A percentile compares a stretch with the other conserved stretches of the same genome.
Evolutionary conservation across 371 early-diverging fungal genomes (phyloP).

Genomic region (Umbelopsis sp.): DNA sequence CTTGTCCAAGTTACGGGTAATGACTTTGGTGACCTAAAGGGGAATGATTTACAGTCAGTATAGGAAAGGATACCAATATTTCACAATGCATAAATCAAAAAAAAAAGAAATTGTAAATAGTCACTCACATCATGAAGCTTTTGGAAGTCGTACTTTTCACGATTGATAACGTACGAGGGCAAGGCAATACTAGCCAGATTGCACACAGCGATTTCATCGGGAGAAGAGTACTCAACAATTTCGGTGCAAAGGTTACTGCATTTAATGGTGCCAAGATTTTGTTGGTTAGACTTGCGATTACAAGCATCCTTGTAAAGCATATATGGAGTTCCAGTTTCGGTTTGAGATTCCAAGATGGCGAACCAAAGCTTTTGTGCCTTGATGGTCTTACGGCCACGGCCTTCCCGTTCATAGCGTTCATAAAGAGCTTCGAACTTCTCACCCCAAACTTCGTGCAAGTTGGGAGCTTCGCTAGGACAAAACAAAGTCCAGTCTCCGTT

Average conservation of each 20-base stretch:
- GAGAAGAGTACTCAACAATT: slow-evolving; percentile 95
- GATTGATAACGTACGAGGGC: slow-evolving; percentile 82
- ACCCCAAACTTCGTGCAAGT: slow-evolving; percentile 88
- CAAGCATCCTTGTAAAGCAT: slow-evolving; percentile 97
- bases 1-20: slow-evolving; percentile 92
- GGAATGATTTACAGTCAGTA: neutral
- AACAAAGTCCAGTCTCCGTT: slow-evolving; percentile 95
- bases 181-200: slow-evolving; percentile 97
- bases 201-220: slow-evolving; percentile 98
- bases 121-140: slow-evolving; percentile 45
- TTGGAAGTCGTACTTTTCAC: slow-evolving; percentile 55
- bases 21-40: slow-evolving; percentile 72
- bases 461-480: slow-evolving; percentile 92
- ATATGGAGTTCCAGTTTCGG: slow-evolving; percentile 97
- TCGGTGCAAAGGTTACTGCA: slow-evolving; percentile 87
- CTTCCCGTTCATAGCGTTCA: slow-evolving; percentile 78
- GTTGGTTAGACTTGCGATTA: slow-evolving; percentile 97
- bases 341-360: slow-evolving; percentile 93
- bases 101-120: neutral
- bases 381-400: slow-evolving; percentile 78
- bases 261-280: slow-evolving; percentile 97
- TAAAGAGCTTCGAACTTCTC: slow-evolving; percentile 87
- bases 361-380: slow-evolving; percentile 97
- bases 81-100: neutral
- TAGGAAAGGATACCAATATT: neutral